These are phyloP conservation scores for Ascosphaera pollenicola DNA, from an alignment of 2,329 filamentous ascomycete genomes.

Conservation along the genomic window DNA sequence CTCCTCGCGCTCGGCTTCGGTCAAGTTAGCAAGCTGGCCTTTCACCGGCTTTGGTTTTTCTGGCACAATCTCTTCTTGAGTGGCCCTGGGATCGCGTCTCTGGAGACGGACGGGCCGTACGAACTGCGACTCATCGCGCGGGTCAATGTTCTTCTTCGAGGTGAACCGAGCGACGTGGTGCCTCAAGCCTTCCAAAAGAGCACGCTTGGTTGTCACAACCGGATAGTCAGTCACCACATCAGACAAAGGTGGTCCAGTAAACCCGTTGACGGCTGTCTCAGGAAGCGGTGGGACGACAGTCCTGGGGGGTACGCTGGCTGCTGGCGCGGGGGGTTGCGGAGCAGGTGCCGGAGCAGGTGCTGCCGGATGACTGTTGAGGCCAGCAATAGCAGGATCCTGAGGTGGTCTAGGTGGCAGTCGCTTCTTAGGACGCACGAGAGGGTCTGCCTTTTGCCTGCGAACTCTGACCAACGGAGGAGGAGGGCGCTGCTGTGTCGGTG, in stretches of 20 bases:
- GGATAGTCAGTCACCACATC: slow-evolving; percentile 34
- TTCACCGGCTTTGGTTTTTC: slow-evolving; percentile 11
- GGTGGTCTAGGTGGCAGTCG: slow-evolving; percentile 11
- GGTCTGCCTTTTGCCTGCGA: slow-evolving; percentile 34
- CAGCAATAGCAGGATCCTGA: slow-evolving; percentile 2
- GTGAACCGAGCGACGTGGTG: slow-evolving; percentile 75
- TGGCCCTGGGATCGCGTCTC: slow-evolving; percentile 58
- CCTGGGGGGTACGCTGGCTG: slow-evolving; percentile 5
- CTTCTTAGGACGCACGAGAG: slow-evolving; percentile 40
- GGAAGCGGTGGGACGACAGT: slow-evolving; percentile 2
- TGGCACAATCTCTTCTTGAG: slow-evolving; percentile 14
- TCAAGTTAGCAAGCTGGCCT: slow-evolving; percentile 29
- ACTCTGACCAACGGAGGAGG: slow-evolving; percentile 22
- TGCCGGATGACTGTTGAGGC: not conserved
- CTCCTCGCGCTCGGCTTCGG: slow-evolving; percentile 42
- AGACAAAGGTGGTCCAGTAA: slow-evolving; percentile 19
- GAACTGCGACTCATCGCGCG: slow-evolving; percentile 62
- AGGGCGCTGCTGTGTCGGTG: slow-evolving; percentile 24
- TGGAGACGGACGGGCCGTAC: slow-evolving; percentile 73
- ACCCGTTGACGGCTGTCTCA: slow-evolving; percentile 16
- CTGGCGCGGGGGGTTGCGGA: slow-evolving; percentile 5
- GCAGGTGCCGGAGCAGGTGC: slow-evolving; percentile 4
- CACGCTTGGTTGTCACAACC: slow-evolving; percentile 63
- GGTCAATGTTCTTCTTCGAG: slow-evolving; percentile 37
- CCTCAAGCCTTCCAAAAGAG: slow-evolving; percentile 55